These are phyloP conservation scores for Taiwanofungus camphoratus DNA, from an alignment of 1,284 basidiomycete species.

Conservation along the genomic window DNA sequence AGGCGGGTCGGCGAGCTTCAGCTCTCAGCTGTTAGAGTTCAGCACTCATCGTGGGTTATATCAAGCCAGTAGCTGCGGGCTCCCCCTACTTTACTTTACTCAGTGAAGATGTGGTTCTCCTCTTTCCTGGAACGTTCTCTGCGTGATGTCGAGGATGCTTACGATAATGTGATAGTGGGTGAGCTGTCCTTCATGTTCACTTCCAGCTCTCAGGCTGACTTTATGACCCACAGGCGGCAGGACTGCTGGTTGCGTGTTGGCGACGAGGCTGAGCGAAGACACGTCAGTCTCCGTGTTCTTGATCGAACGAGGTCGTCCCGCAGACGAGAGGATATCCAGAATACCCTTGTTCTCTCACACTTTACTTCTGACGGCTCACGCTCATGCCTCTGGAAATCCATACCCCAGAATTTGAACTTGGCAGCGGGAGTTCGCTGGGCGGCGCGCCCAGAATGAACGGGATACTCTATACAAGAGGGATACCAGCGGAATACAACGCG, in stretches of 20 bases:
- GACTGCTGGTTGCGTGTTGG: conserved; percentile 32
- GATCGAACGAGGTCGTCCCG: conserved; percentile 28
- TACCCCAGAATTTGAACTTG: conserved; percentile 9
- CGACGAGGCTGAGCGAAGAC: conserved; percentile 28
- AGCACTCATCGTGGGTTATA: no score
- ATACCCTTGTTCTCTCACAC: conserved; percentile 31
- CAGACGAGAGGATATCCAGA: conserved; percentile 27
- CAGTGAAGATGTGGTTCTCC: background rate
- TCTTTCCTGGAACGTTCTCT: background rate
- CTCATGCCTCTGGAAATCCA: background rate
- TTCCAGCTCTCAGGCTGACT: background rate
- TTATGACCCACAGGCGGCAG: conserved; percentile 19
- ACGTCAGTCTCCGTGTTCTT: conserved; percentile 25
- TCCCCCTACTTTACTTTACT: background rate
- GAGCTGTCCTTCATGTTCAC: background rate
- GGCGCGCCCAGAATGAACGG: conserved; percentile 9
- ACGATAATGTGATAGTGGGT: background rate
- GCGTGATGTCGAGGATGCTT: background rate
- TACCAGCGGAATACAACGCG: conserved; percentile 32
- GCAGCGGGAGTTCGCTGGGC: conserved; percentile 1
- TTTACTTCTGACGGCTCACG: conserved; percentile 18
- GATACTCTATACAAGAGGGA: conserved; percentile 27
- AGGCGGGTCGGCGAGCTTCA: no score
- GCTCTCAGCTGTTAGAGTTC: no score
- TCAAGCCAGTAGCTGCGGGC: no score